Conservation (phyloP, 345 rosid species). For the Rhizophora apiculata region DNA sequence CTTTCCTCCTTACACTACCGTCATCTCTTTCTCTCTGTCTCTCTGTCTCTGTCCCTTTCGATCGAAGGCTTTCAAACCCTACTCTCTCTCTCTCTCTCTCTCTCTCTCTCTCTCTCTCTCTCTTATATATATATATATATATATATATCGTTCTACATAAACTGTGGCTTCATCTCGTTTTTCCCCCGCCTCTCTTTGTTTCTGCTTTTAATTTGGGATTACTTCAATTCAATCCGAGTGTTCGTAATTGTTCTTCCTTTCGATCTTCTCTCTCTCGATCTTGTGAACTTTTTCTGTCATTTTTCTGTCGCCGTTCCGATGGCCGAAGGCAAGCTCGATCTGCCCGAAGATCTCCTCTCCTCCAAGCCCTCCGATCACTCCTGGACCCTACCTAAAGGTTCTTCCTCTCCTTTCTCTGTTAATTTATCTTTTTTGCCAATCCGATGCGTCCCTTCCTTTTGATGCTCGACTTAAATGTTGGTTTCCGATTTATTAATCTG, state of each 20-base stretch:
- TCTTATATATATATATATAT: no score
- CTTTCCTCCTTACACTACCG: no score
- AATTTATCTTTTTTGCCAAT: not conserved
- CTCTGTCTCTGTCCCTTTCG: not conserved
- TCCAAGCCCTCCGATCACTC: constrained; percentile 60
- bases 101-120: constrained; percentile 1
- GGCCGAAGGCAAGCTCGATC: constrained; percentile 81
- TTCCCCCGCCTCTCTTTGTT: not conserved
- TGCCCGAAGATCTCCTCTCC: constrained; percentile 70
- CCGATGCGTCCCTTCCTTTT: not conserved
- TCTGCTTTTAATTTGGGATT: no score
- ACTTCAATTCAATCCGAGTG: no score
- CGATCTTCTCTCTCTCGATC: no score
- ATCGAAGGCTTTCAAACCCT: not conserved
- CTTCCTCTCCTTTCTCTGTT: not conserved
- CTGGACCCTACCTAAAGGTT: constrained; percentile 44
- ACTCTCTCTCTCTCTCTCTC: not conserved
- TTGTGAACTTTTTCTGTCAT: no score
- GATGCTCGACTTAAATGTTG: constrained; percentile 6
- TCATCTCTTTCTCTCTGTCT: not conserved
- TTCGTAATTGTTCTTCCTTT: no score
- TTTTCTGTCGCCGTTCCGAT: constrained; percentile 24
- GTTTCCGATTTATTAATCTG: constrained; percentile 20
- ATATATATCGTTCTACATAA: no score
- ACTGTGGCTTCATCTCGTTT: no score